phyloP scores from a whole-genome alignment of 495 filamentous ascomycete genomes.

The Talaromyces stipitatus region DNA sequence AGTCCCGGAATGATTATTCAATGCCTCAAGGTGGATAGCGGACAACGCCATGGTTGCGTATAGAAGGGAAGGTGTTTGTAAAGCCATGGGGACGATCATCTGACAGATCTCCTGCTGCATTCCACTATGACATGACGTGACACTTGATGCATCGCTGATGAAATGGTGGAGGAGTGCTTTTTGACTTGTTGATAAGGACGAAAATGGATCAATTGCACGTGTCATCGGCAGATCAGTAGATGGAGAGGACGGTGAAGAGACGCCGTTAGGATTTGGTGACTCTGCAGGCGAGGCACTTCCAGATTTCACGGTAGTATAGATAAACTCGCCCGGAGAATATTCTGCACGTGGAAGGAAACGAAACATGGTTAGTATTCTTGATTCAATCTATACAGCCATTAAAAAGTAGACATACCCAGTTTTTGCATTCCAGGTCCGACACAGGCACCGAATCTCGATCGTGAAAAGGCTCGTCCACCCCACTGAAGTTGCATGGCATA shows the following conservation, averaged over 20 bases:
- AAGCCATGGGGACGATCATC: conserved; percentile 41
- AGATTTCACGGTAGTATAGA: conserved; percentile 27
- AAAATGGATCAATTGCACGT: conserved; percentile 33
- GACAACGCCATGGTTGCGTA: conserved; percentile 42
- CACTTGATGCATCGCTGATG: conserved; percentile 38
- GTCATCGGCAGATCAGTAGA: conserved; percentile 20
- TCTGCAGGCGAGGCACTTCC: conserved; percentile 13
- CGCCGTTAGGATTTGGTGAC: conserved; percentile 7
- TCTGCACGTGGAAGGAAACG: conserved; percentile 15
- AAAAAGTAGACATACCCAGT: conserved; percentile 24
- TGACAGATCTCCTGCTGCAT: conserved; percentile 41
- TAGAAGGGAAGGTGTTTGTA: conserved; percentile 37
- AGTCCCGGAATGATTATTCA: conserved; percentile 34
- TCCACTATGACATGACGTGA: conserved; percentile 36
- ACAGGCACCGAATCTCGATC: conserved; percentile 40
- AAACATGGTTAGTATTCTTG: conserved; percentile 2
- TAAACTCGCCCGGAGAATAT: conserved; percentile 41
- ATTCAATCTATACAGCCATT: neutral
- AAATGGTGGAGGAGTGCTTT: conserved; percentile 37
- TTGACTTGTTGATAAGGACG: conserved; percentile 30
- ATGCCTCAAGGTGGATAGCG: conserved; percentile 37
- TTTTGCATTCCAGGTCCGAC: conserved; percentile 36
- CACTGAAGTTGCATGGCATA: conserved; percentile 35
- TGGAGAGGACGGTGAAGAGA: conserved; percentile 13
- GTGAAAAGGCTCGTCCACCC: conserved; percentile 35